Conservation (phyloP, 1,139 yeast species). For the Nakaseomyces nivariensis region DNA sequence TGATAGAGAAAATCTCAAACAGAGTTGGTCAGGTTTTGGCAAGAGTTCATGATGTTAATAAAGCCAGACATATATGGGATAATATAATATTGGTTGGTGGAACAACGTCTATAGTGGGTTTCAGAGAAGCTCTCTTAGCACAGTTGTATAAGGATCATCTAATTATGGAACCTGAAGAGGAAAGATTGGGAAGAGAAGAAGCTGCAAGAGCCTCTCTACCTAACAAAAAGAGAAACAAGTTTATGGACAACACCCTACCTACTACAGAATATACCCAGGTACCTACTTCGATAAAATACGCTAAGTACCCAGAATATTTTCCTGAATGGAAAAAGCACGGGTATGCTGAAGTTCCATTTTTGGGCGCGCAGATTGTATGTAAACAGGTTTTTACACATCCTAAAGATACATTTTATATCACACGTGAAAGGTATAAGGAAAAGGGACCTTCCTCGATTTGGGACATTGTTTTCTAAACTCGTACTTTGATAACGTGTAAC, state of each 20-base stretch:
- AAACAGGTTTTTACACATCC: conserved; percentile 67
- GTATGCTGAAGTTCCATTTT: conserved; percentile 64
- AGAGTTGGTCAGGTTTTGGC: conserved; percentile 46
- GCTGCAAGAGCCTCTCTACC: conserved; percentile 17
- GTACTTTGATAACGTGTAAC: not conserved
- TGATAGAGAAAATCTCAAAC: conserved; percentile 46
- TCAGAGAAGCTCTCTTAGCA: conserved; percentile 58
- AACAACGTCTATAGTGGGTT: conserved; percentile 64
- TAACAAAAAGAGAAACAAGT: conserved; percentile 23
- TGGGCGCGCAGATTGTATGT: conserved; percentile 83
- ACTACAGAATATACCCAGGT: conserved; percentile 43
- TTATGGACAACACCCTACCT: conserved; percentile 24
- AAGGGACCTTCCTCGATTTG: conserved; percentile 61
- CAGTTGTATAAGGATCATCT: conserved; percentile 52
- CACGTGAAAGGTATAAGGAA: conserved; percentile 64
- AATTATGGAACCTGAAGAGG: conserved; percentile 32
- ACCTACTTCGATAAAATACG: conserved; percentile 60
- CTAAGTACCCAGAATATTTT: conserved; percentile 81
- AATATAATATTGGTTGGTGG: conserved; percentile 72
- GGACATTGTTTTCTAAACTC: conserved; percentile 34
- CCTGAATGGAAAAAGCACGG: conserved; percentile 90
- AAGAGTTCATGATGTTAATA: conserved; percentile 54
- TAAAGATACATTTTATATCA: conserved; percentile 59
- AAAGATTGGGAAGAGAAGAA: conserved; percentile 30
- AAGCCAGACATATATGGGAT: conserved; percentile 81